phyloP scores from a whole-genome alignment of 2,329 filamentous ascomycete genomes.

The Aspergillus aculeatinus region DNA sequence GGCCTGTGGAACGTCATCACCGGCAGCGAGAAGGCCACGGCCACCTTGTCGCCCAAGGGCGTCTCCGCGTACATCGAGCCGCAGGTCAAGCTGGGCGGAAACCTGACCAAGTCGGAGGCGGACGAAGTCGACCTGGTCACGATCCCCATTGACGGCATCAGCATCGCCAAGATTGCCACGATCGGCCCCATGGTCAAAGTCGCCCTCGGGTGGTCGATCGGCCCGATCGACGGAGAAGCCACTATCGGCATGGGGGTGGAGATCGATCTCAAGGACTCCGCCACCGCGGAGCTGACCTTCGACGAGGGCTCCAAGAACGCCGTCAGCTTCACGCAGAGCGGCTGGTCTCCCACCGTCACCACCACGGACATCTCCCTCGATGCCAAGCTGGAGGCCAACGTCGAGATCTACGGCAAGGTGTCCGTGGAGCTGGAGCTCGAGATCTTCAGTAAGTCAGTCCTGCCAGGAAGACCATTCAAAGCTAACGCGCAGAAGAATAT shows the following conservation, averaged over 20 bases:
- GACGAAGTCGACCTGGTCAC: slow-evolving; percentile 18
- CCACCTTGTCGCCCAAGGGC: slow-evolving; percentile 17
- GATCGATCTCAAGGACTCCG: slow-evolving; percentile 19
- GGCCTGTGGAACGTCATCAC: neutral
- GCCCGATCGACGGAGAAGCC: slow-evolving; percentile 22
- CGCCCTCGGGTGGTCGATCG: slow-evolving; percentile 17
- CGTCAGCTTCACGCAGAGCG: neutral
- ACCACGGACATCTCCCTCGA: slow-evolving; percentile 17
- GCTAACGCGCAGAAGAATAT: slow-evolving; percentile 13
- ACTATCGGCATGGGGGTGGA: slow-evolving; percentile 19
- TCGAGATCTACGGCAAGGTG: slow-evolving; percentile 17
- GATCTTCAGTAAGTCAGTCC: slow-evolving; percentile 12
- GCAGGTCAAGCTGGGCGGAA: slow-evolving; percentile 19
- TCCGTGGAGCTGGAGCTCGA: slow-evolving; percentile 13
- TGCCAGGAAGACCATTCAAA: neutral
- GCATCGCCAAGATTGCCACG: slow-evolving; percentile 19
- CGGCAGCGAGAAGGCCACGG: slow-evolving; percentile 3
- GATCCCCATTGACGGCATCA: slow-evolving; percentile 24
- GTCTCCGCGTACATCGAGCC: slow-evolving; percentile 20
- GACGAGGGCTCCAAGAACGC: slow-evolving; percentile 9
- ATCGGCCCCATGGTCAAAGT: slow-evolving; percentile 22
- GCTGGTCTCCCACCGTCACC: slow-evolving; percentile 5
- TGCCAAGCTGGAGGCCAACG: slow-evolving; percentile 16
- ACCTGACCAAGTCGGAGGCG: slow-evolving; percentile 15
- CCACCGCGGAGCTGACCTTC: slow-evolving; percentile 23